These are phyloP conservation scores for Starmera caribaea DNA, from an alignment of 805 yeast species.

Conservation along the genomic window DNA sequence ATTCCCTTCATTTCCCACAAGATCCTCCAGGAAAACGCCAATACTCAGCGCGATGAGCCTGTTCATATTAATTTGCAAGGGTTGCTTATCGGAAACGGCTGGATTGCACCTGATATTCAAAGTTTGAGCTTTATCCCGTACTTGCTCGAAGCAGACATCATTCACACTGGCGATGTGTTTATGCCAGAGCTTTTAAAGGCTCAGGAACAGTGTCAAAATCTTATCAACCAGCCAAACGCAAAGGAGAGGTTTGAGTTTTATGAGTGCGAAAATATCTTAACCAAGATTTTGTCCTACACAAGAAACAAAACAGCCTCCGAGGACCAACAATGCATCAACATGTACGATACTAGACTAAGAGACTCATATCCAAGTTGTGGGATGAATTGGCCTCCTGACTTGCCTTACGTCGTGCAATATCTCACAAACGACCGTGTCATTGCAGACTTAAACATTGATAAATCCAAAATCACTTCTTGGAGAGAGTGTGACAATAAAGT, in stretches of 20 bases:
- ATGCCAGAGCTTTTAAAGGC: slow-evolving; percentile 33
- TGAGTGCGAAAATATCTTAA: slow-evolving; percentile 37
- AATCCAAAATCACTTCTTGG: slow-evolving; percentile 42
- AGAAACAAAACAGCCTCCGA: slow-evolving; percentile 21
- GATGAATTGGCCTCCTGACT: slow-evolving; percentile 79
- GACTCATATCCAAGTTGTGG: slow-evolving; percentile 87
- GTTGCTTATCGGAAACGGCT: slow-evolving; percentile 81
- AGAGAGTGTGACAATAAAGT: slow-evolving; percentile 67
- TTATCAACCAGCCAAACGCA: slow-evolving; percentile 24
- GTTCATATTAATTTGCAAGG: slow-evolving; percentile 43
- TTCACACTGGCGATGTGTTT: slow-evolving; percentile 30
- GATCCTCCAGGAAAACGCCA: slow-evolving; percentile 32
- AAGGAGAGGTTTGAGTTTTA: slow-evolving; percentile 20
- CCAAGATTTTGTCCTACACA: slow-evolving; percentile 19
- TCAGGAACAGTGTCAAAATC: slow-evolving; percentile 54
- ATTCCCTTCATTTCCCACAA: slow-evolving; percentile 78
- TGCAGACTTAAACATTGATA: slow-evolving; percentile 41
- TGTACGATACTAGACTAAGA: slow-evolving; percentile 66
- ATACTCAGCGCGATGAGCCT: slow-evolving; percentile 20
- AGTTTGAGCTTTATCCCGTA: slow-evolving; percentile 73
- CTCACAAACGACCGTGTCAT: slow-evolving; percentile 39
- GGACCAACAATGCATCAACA: slow-evolving; percentile 59
- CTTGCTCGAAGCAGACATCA: slow-evolving; percentile 46
- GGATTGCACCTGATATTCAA: slow-evolving; percentile 86
- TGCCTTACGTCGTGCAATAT: slow-evolving; percentile 43